Percentiles rank a stretch among this genome's conserved stretches.
These are phyloP conservation scores for Rhizopogon vesiculosus DNA, from an alignment of 768 basidiomycete species.

Conservation along the genomic window DNA sequence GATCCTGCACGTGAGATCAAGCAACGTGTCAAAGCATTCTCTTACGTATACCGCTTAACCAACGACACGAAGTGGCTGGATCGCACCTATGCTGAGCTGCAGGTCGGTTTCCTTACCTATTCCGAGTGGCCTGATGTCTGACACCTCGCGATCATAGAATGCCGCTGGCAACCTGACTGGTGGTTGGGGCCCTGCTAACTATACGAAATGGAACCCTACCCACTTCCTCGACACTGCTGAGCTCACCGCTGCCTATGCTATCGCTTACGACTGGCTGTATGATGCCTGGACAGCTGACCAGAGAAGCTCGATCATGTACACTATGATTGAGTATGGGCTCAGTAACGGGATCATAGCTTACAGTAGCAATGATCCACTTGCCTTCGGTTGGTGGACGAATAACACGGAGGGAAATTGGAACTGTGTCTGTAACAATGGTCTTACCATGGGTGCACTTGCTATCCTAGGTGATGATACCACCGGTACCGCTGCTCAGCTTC, in stretches of 20 bases:
- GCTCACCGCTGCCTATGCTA: constrained; percentile 81
- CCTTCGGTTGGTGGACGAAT: constrained; percentile 75
- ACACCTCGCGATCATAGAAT: constrained; percentile 39
- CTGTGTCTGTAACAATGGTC: constrained; percentile 90
- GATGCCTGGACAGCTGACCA: constrained; percentile 76
- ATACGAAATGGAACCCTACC: constrained; percentile 74
- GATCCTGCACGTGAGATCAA: constrained; percentile 90
- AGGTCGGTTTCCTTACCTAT: constrained; percentile 44
- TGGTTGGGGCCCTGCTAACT: constrained; percentile 58
- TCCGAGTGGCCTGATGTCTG: background rate
- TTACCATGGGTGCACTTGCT: constrained; percentile 86
- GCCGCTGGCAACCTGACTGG: constrained; percentile 66
- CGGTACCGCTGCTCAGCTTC: constrained; percentile 61
- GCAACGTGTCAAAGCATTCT: constrained; percentile 86
- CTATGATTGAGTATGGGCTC: constrained; percentile 79
- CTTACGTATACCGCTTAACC: constrained; percentile 86
- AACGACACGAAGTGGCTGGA: constrained; percentile 92
- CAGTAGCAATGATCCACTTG: constrained; percentile 27
- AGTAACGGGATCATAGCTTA: constrained; percentile 55
- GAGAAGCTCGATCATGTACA: constrained; percentile 59
- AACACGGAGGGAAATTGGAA: constrained; percentile 93
- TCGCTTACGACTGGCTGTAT: constrained; percentile 96
- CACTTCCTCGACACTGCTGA: constrained; percentile 97
- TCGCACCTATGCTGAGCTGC: constrained; percentile 76
- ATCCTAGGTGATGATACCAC: constrained; percentile 82